These are phyloP conservation scores for Kazachstania africana DNA, from an alignment of 805 yeast species.

Conservation along the genomic window DNA sequence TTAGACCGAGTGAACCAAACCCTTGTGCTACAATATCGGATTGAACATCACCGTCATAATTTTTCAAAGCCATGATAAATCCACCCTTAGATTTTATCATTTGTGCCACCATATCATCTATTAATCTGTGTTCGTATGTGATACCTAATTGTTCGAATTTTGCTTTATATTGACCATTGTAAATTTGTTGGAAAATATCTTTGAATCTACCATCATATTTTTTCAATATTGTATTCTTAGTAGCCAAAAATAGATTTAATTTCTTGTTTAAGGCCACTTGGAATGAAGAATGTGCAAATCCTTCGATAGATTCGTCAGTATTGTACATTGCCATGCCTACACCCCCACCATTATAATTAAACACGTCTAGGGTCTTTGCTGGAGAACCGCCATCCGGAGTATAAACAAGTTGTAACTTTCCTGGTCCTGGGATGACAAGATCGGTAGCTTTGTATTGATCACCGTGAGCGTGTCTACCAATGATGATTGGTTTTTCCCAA, in stretches of 20 bases:
- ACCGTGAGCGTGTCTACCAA: constrained; percentile 80
- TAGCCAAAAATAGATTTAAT: constrained; percentile 55
- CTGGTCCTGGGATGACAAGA: constrained; percentile 47
- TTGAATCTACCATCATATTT: constrained; percentile 75
- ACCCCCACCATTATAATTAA: constrained; percentile 47
- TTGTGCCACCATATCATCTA: constrained; percentile 84
- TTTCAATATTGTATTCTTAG: constrained; percentile 74
- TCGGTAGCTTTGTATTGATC: constrained; percentile 80
- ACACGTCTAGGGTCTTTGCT: constrained; percentile 32
- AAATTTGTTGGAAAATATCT: constrained; percentile 63
- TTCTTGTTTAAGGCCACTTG: constrained; percentile 56
- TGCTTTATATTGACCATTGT: constrained; percentile 42
- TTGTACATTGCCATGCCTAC: constrained; percentile 78
- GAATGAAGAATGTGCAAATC: constrained; percentile 73
- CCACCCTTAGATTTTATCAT: constrained; percentile 82
- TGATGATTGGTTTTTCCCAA: constrained; percentile 74
- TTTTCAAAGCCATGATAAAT: constrained; percentile 67
- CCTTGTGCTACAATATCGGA: constrained; percentile 83
- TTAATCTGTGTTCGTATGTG: constrained; percentile 69
- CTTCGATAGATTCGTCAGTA: constrained; percentile 65
- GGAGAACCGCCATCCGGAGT: constrained; percentile 51
- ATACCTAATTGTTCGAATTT: constrained; percentile 50
- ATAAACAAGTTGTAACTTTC: constrained; percentile 53
- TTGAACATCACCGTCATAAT: constrained; percentile 81
- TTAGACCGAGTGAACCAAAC: constrained; percentile 71